phyloP scores from a whole-genome alignment of 169 alveolate genomes.

The Haemoproteus tartakovskyi region DNA sequence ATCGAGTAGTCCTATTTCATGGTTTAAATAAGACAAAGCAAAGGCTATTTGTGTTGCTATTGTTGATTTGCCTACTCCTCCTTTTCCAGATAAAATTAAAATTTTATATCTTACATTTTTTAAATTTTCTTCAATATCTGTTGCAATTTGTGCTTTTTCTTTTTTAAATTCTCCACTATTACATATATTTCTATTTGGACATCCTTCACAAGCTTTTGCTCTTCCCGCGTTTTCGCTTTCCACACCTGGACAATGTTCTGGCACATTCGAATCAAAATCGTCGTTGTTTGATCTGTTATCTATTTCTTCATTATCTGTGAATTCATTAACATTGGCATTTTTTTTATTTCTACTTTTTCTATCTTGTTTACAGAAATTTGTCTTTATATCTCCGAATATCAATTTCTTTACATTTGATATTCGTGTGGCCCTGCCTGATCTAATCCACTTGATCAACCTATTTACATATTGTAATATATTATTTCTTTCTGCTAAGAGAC shows the following conservation, averaged over 20 bases:
- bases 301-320: background rate
- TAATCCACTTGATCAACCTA: background rate
- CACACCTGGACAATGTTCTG: constrained; percentile 78
- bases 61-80: constrained; percentile 97
- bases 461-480: background rate
- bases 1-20: constrained; percentile 92
- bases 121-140: constrained; percentile 84
- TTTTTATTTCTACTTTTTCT: background rate
- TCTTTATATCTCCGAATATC: background rate
- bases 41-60: constrained; percentile 87
- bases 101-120: constrained; percentile 85
- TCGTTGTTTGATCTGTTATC: background rate
- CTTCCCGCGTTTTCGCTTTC: constrained; percentile 83
- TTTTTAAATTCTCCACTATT: constrained; percentile 87
- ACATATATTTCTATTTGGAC: constrained; percentile 94
- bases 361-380: background rate
- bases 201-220: constrained; percentile 95
- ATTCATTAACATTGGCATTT: too few species aligned
- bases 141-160: constrained; percentile 66
- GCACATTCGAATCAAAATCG: constrained; percentile 4
- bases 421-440: background rate
- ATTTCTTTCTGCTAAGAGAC: background rate
- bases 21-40: constrained; percentile 82
- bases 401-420: background rate
- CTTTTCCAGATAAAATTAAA: constrained; percentile 95